Percentiles rank a stretch among this genome's conserved stretches.
Conservation (phyloP, 1,284 basidiomycete genomes). For the Rhodotorula sp. region DNA sequence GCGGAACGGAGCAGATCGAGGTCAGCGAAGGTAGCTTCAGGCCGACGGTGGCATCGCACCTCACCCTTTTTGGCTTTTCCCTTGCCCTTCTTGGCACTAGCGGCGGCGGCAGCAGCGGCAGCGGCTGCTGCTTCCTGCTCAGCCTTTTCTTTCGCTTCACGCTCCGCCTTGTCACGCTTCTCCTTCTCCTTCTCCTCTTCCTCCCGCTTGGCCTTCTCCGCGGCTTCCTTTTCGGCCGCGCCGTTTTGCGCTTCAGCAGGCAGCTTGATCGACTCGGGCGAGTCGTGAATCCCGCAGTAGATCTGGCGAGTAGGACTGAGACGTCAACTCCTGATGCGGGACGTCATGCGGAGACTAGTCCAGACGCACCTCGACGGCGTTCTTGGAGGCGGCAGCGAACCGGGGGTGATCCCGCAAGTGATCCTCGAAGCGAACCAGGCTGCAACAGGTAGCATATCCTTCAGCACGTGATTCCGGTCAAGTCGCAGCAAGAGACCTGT, state of each 20-base stretch:
- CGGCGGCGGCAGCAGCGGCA: constrained; percentile 68
- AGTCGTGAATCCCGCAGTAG: constrained; percentile 70
- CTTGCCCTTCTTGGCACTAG: constrained; percentile 74
- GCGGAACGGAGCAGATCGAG: too few species aligned
- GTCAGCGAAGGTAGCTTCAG: too few species aligned
- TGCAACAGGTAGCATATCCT: constrained; percentile 54
- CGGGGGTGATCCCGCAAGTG: constrained; percentile 28
- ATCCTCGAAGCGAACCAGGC: constrained; percentile 36
- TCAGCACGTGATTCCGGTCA: too few species aligned
- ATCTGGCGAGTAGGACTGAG: constrained; percentile 54
- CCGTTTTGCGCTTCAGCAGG: constrained; percentile 6
- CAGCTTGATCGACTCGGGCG: constrained; percentile 54
- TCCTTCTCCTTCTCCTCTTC: constrained; percentile 36
- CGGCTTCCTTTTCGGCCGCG: constrained; percentile 42
- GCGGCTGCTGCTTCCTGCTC: constrained; percentile 60
- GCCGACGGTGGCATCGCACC: constrained; percentile 12
- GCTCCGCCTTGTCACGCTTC: constrained; percentile 34
- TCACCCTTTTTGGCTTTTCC: constrained; percentile 65
- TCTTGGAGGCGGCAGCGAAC: constrained; percentile 26
- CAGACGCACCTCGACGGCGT: constrained; percentile 20
- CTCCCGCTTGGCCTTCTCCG: constrained; percentile 20
- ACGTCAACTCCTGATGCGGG: too few species aligned
- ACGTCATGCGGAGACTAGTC: not conserved
- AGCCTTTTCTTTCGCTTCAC: constrained; percentile 58
- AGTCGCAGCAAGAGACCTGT: too few species aligned